A percentile compares a stretch with the other conserved stretches of the same genome.
These are phyloP conservation scores for Colletotrichum sublineola DNA, from an alignment of 2,329 filamentous ascomycete species.

Conservation along the genomic window DNA sequence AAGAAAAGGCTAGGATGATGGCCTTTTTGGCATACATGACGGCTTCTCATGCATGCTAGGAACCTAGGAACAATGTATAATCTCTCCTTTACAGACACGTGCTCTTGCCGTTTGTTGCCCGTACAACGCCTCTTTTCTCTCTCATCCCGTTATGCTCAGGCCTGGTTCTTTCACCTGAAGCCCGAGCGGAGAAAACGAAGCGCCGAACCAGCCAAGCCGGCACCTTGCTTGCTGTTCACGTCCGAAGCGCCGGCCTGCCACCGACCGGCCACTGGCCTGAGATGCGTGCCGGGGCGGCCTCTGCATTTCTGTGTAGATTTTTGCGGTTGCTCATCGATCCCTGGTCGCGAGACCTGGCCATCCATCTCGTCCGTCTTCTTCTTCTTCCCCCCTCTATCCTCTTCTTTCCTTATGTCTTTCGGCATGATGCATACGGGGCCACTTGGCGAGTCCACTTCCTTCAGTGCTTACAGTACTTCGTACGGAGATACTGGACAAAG, in stretches of 20 bases:
- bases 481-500: too few relatives aligned
- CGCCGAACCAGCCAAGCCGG: background rate
- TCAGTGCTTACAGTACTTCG: too few relatives aligned
- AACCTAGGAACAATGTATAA: slow-evolving; percentile 1
- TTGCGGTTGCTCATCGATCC: background rate
- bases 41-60: slow-evolving; percentile 1
- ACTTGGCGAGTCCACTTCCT: background rate
- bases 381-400: background rate
- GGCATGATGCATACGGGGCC: slow-evolving; percentile 3
- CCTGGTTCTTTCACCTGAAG: background rate
- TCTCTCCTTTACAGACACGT: background rate
- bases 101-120: too few relatives aligned
- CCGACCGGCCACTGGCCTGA: background rate
- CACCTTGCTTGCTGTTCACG: too few relatives aligned
- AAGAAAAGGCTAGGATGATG: background rate
- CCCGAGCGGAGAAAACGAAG: background rate
- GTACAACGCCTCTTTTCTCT: background rate
- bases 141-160: too few relatives aligned
- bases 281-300: background rate
- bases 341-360: background rate
- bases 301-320: background rate
- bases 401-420: background rate
- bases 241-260: background rate
- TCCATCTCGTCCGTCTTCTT: background rate
- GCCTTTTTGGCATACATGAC: background rate